These are phyloP conservation scores for Saxophila tyrrhenica DNA, from an alignment of 495 filamentous ascomycete genomes.

Conservation along the genomic window DNA sequence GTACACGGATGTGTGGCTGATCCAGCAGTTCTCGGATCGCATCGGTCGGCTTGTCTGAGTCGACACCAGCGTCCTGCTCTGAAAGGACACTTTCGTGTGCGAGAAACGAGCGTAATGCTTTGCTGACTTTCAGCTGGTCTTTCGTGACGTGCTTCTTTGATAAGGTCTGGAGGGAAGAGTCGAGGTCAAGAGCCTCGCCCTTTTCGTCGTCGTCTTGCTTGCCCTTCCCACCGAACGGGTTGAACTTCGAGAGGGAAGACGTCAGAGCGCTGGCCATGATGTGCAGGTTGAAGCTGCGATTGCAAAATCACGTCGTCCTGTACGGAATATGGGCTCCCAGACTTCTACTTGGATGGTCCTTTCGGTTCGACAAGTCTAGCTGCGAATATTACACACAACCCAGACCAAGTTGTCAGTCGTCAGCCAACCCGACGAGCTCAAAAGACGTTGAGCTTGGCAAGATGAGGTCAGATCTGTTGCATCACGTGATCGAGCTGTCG, in stretches of 20 bases:
- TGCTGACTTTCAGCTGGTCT: slow-evolving; percentile 36
- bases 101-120: slow-evolving; percentile 36
- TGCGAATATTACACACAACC: too few species aligned
- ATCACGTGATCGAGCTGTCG: not conserved
- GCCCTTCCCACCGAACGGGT: not conserved
- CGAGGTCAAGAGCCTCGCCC: slow-evolving; percentile 36
- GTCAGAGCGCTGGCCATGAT: not conserved
- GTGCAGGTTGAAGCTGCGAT: not conserved
- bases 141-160: slow-evolving; percentile 33
- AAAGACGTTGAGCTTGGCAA: too few species aligned
- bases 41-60: slow-evolving; percentile 23
- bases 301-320: too few species aligned
- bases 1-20: slow-evolving; percentile 37
- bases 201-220: slow-evolving; percentile 38
- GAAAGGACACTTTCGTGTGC: slow-evolving; percentile 29
- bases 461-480: not conserved
- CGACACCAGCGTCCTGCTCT: slow-evolving; percentile 23
- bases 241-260: not conserved
- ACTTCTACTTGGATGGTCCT: too few species aligned
- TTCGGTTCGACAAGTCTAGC: too few species aligned
- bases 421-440: too few species aligned
- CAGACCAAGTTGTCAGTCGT: too few species aligned
- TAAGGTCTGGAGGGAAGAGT: too few species aligned
- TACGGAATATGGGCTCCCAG: too few species aligned
- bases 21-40: slow-evolving; percentile 32